Evolutionary conservation across 176 grass and related monocot genomes (phyloP), one percentile per base, ranked within the genome.

Genomic region (Musa acuminata): DNA sequence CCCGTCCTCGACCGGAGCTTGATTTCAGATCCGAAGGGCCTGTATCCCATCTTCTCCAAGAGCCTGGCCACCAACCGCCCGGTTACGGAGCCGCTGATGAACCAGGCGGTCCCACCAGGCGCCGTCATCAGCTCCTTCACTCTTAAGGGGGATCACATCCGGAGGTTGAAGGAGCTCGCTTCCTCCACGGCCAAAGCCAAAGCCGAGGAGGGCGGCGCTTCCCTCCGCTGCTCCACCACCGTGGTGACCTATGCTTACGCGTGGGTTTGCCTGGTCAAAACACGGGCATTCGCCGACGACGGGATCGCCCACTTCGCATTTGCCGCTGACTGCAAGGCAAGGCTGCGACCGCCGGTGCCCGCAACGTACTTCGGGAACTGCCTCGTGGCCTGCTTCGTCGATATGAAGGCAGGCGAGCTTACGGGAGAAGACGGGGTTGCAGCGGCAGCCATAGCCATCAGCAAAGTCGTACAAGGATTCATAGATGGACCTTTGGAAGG

Each of bases 291-390:
- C 11, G 74, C 64, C 1, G 51, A 17, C 52, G 74, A 20, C n/a
- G 43, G 23, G 62, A 54, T 59, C 72, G 62, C 50, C 60, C 73
- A 73, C 60, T 63, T 86, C 51, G 21, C 75, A 13, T 86, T 90
- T 25, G 54, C 66, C 11, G 84, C 75, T 5, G 81, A 86, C 23
- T 86, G 79, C 67, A 77, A 81, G 21, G 51, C 50, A 2, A 73
- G 80, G 49, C 63, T 90, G 48, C 10, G 35, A 26, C 84, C 87
- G 11, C 78, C 55, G 35, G 23, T 86, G 52, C 77, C 84, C 0
- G 23, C 66, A 10, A 71, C 76, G 23, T 90, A 84, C 81, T 86
- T 90, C 60, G 87, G 87, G 24, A 90, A 90, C 64, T 86, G 83
- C 69, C 57, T 86, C 52, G 52, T 73, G 9, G 84, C 73, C 17